Evolutionary conservation across 1,284 basidiomycete species (phyloP).

Genomic region (Trichosporon asahii): DNA sequence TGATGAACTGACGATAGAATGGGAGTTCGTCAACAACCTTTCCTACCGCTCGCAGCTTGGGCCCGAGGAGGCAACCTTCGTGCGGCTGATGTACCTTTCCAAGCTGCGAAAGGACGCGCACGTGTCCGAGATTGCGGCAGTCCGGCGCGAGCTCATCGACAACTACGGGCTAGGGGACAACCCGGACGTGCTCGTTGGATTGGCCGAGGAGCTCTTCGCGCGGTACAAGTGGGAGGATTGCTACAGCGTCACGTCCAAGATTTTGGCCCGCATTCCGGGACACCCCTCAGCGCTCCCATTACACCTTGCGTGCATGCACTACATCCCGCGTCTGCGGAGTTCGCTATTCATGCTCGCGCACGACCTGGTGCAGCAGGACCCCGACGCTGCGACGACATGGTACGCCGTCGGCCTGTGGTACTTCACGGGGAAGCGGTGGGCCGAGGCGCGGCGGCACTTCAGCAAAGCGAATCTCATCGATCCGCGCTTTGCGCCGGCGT

Average conservation of each 20-base stretch:
- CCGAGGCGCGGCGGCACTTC: conserved; percentile 85
- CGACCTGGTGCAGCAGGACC: conserved; percentile 88
- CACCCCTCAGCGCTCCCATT: conserved; percentile 84
- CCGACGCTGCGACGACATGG: conserved; percentile 89
- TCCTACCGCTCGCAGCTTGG: conserved; percentile 72
- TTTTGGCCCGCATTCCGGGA: conserved; percentile 71
- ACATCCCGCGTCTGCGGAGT: conserved; percentile 83
- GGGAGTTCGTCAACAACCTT: conserved; percentile 87
- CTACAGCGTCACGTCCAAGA: conserved; percentile 81
- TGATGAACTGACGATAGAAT: conserved; percentile 61
- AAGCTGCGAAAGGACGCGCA: conserved; percentile 86
- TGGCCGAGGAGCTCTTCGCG: conserved; percentile 85
- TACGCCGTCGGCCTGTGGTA: conserved; percentile 99
- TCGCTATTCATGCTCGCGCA: conserved; percentile 93
- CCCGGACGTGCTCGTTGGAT: conserved; percentile 84
- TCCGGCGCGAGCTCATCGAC: conserved; percentile 67
- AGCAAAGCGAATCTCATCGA: conserved; percentile 97
- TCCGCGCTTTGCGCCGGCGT: conserved; percentile 89
- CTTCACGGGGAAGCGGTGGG: conserved; percentile 76
- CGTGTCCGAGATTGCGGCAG: conserved; percentile 71
- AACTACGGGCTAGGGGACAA: conserved; percentile 81
- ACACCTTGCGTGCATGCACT: conserved; percentile 96
- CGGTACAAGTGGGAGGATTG: conserved; percentile 92
- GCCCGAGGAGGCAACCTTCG: conserved; percentile 80
- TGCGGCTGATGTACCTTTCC: conserved; percentile 85